A percentile compares a stretch with the other conserved stretches of the same genome.
phyloP scores from a whole-genome alignment of 2,329 filamentous ascomycete genomes.

The Rhinocladiella similis region DNA sequence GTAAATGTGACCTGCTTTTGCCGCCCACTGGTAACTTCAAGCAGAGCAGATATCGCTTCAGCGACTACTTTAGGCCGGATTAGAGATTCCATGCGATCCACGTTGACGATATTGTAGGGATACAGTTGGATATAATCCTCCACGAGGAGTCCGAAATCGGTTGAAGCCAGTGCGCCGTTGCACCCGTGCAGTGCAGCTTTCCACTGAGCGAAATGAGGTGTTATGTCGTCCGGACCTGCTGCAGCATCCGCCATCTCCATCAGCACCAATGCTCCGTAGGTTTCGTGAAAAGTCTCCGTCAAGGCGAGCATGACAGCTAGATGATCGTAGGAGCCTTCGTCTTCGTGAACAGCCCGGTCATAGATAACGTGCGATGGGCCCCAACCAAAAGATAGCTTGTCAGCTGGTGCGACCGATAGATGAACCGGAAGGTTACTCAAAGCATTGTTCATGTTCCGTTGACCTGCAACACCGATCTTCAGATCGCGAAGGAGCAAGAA shows the following conservation, averaged over 20 bases:
- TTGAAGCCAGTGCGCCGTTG: constrained; percentile 24
- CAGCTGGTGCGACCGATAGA: constrained; percentile 13
- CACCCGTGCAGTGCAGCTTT: constrained; percentile 18
- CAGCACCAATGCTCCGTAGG: constrained; percentile 24
- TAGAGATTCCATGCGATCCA: constrained; percentile 8
- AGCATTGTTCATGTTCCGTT: constrained; percentile 25
- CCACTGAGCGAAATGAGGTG: constrained; percentile 27
- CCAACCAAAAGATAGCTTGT: constrained; percentile 26
- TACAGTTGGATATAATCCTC: constrained; percentile 27
- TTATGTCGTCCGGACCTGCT: constrained; percentile 19
- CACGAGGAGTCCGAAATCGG: constrained; percentile 26
- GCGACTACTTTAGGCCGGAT: constrained; percentile 20
- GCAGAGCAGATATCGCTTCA: constrained; percentile 18
- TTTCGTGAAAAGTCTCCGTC: constrained; percentile 25
- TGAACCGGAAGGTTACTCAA: constrained; percentile 23
- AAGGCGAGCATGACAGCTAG: constrained; percentile 23
- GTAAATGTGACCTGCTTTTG: constrained; percentile 20
- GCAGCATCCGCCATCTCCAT: constrained; percentile 11
- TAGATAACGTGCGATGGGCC: constrained; percentile 21
- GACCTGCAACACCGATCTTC: constrained; percentile 23
- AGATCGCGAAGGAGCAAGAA: constrained; percentile 21
- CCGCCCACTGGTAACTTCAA: constrained; percentile 21
- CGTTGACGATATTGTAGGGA: constrained; percentile 15
- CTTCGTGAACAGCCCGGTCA: constrained; percentile 20
- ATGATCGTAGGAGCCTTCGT: constrained; percentile 26